These are phyloP conservation scores for Geranomyces michiganensis DNA, from an alignment of 192 early-diverging fungal genomes.

Conservation along the genomic window DNA sequence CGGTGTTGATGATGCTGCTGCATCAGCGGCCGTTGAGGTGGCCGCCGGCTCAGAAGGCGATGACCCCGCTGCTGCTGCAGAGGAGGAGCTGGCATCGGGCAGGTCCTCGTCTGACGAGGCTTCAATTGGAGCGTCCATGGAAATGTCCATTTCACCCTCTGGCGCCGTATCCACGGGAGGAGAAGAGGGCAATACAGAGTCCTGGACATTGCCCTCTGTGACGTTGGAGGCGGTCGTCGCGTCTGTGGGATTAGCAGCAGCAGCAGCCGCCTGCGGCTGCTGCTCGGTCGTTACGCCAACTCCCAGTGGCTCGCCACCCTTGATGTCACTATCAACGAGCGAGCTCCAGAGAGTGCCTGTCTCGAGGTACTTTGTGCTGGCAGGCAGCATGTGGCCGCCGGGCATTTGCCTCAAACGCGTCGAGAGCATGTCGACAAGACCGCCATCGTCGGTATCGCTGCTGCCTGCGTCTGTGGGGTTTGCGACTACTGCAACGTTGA, in stretches of 20 bases:
- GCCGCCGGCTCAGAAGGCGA: background rate
- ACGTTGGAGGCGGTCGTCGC: background rate
- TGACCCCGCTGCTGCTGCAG: background rate
- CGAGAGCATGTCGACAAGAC: slow-evolving; percentile 33
- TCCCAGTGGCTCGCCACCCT: too few relatives aligned
- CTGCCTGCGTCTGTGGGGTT: background rate
- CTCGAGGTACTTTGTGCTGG: slow-evolving; percentile 48
- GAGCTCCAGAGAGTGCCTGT: slow-evolving; percentile 51
- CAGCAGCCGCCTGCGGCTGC: background rate
- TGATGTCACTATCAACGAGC: slow-evolving; percentile 24
- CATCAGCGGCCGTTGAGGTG: background rate
- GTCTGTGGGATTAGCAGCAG: background rate
- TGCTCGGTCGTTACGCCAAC: too few relatives aligned
- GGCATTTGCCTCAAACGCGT: slow-evolving; percentile 50
- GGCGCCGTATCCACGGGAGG: background rate
- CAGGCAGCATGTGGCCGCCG: slow-evolving; percentile 51
- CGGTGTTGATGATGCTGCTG: slow-evolving; percentile 17
- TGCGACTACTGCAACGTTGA: background rate
- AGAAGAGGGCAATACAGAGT: background rate
- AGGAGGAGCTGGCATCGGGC: background rate
- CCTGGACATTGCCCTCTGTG: background rate
- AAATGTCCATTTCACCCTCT: slow-evolving; percentile 15
- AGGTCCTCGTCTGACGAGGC: background rate
- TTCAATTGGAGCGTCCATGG: slow-evolving; percentile 15
- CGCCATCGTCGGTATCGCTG: slow-evolving; percentile 8